phyloP scores from a whole-genome alignment of 495 filamentous ascomycete species.

The Aspergillus indologenus region DNA sequence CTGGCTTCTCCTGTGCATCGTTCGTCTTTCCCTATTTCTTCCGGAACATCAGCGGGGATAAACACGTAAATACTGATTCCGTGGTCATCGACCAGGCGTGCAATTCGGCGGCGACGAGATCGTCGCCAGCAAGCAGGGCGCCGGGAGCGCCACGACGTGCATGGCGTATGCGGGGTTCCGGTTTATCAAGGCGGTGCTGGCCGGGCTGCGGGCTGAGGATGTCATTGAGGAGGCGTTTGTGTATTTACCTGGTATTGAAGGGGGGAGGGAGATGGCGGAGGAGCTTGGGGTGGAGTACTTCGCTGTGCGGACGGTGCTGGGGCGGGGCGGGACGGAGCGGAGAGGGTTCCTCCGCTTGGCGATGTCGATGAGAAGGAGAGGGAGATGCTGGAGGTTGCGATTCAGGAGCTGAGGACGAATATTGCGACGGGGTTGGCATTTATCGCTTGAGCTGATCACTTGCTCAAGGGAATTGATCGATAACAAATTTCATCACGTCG shows the following conservation, averaged over 20 bases:
- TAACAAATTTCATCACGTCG: no score
- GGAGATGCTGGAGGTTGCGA: neutral
- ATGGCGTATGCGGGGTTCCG: constrained; percentile 91
- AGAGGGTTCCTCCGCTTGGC: neutral
- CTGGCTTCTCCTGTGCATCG: neutral
- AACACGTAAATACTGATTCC: no score
- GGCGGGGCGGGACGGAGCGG: neutral
- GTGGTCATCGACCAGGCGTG: no score
- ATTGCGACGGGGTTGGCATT: neutral
- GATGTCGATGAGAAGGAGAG: neutral
- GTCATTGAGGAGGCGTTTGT: constrained; percentile 55
- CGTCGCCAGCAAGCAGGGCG: constrained; percentile 84
- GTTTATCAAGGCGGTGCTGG: constrained; percentile 69
- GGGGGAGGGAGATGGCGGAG: constrained; percentile 69
- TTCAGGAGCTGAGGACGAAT: neutral
- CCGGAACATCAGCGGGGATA: no score
- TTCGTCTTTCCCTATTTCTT: neutral
- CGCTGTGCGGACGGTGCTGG: neutral
- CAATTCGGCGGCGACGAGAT: constrained; percentile 93
- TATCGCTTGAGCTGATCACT: no score
- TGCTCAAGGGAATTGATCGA: no score
- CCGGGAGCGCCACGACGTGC: constrained; percentile 81
- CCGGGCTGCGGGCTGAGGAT: constrained; percentile 50
- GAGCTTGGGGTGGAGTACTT: constrained; percentile 71
- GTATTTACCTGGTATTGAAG: constrained; percentile 76